Conservation (phyloP, 352 stramenopile species). For the Pythium dissotocum region DNA sequence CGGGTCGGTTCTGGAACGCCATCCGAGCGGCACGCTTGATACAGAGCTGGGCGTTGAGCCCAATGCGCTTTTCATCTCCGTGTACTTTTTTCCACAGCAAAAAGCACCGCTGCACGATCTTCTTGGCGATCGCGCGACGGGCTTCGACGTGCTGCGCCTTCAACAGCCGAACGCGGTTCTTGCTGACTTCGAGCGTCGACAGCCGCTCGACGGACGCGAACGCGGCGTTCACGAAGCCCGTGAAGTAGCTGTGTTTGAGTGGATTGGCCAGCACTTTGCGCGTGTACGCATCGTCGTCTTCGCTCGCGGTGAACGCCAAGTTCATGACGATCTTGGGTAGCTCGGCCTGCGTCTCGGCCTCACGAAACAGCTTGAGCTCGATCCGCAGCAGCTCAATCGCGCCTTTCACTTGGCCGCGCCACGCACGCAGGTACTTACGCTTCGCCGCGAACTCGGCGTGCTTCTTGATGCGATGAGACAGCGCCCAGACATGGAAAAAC, state of each 20-base stretch:
- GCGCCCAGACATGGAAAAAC: conserved; percentile 53
- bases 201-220: conserved; percentile 48
- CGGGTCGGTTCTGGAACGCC: conserved; percentile 50
- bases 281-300: conserved; percentile 39
- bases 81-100: conserved; percentile 63
- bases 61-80: conserved; percentile 41
- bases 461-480: conserved; percentile 41
- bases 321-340: conserved; percentile 68
- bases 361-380: conserved; percentile 62
- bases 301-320: conserved; percentile 63
- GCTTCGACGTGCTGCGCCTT: conserved; percentile 44
- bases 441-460: conserved; percentile 34
- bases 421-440: conserved; percentile 47
- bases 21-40: conserved; percentile 68
- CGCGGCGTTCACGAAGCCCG: conserved; percentile 53
- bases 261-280: conserved; percentile 28
- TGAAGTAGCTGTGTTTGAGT: conserved; percentile 29
- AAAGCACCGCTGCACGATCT: conserved; percentile 71
- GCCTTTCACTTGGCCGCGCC: conserved; percentile 46
- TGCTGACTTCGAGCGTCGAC: conserved; percentile 22
- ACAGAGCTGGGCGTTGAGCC: conserved; percentile 68
- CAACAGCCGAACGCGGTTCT: conserved; percentile 36
- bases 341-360: conserved; percentile 49
- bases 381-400: conserved; percentile 48
- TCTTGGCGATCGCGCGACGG: conserved; percentile 51